Conservation (phyloP, 352 stramenopile species). For the Pythium apleroticum region DNA sequence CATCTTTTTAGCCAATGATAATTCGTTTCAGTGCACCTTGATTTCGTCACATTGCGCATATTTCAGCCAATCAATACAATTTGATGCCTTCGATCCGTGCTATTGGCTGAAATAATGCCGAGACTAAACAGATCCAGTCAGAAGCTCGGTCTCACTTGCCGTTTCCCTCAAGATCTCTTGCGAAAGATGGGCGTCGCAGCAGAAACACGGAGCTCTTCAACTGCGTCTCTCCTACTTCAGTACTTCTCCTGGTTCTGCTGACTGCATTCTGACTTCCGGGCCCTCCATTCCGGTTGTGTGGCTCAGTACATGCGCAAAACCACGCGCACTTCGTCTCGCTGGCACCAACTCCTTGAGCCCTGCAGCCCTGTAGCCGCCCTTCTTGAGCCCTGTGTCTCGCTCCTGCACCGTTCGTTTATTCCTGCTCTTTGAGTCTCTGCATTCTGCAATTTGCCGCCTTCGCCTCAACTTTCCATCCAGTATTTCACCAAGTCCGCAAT, state of each 20-base stretch:
- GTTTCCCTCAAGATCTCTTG: slow-evolving; percentile 3
- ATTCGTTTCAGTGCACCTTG: background rate
- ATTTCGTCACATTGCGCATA: background rate
- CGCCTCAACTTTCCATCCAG: background rate
- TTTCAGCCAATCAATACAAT: background rate
- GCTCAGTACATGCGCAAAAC: background rate
- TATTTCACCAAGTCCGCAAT: background rate
- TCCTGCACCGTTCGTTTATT: background rate
- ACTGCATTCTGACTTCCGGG: background rate
- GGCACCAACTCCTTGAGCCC: background rate
- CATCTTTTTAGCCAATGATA: background rate
- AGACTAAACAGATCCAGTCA: slow-evolving; percentile 12
- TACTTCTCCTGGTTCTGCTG: background rate
- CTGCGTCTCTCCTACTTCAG: background rate
- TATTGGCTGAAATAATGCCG: background rate
- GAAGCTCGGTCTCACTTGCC: slow-evolving; percentile 8
- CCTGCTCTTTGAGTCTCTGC: background rate
- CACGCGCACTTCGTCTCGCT: background rate
- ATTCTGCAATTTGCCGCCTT: background rate
- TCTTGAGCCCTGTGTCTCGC: background rate
- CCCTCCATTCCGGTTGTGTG: slow-evolving; percentile 13
- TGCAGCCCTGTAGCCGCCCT: background rate
- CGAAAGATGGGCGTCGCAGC: background rate
- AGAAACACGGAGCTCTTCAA: background rate
- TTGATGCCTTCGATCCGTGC: background rate